Evolutionary conservation across 192 early-diverging fungal species (phyloP).

Genomic region (Backusella parvicylindrica): DNA sequence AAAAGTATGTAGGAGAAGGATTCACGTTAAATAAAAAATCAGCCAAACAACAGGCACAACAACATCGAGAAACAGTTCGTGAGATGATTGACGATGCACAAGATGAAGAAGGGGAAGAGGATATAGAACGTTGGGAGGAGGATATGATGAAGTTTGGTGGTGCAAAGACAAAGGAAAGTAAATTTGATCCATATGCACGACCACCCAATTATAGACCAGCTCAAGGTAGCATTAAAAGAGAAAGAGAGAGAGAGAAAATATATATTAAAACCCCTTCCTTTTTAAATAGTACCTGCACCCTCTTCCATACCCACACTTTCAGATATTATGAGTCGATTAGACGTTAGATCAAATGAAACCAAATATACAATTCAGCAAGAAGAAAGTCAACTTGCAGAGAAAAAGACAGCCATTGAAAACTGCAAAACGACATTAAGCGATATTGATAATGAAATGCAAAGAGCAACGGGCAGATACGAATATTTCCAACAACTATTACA

Average conservation of each 20-base stretch:
- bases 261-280: not conserved
- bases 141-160: slow-evolving; percentile 54
- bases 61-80: slow-evolving; percentile 34
- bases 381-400: slow-evolving; percentile 35
- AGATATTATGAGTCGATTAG: slow-evolving; percentile 32
- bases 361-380: slow-evolving; percentile 29
- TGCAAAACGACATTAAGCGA: slow-evolving; percentile 25
- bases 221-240: slow-evolving; percentile 18
- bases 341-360: slow-evolving; percentile 26
- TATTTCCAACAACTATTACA: slow-evolving; percentile 50
- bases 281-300: slow-evolving; percentile 39
- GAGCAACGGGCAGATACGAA: slow-evolving; percentile 40
- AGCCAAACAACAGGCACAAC: slow-evolving; percentile 37
- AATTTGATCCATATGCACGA: slow-evolving; percentile 25
- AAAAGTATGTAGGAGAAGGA: slow-evolving; percentile 47
- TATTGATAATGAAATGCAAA: slow-evolving; percentile 37
- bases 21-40: slow-evolving; percentile 43
- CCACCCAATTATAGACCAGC: slow-evolving; percentile 14
- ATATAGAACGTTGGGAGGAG: slow-evolving; percentile 53
- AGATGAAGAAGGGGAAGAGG: slow-evolving; percentile 44
- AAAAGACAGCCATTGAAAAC: slow-evolving; percentile 31
- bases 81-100: slow-evolving; percentile 54
- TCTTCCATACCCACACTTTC: slow-evolving; percentile 37
- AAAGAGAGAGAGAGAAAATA: slow-evolving; percentile 1
- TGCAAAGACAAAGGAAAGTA: slow-evolving; percentile 1